Conservation (phyloP, 208 protist species). For the Leishmania major region DNA sequence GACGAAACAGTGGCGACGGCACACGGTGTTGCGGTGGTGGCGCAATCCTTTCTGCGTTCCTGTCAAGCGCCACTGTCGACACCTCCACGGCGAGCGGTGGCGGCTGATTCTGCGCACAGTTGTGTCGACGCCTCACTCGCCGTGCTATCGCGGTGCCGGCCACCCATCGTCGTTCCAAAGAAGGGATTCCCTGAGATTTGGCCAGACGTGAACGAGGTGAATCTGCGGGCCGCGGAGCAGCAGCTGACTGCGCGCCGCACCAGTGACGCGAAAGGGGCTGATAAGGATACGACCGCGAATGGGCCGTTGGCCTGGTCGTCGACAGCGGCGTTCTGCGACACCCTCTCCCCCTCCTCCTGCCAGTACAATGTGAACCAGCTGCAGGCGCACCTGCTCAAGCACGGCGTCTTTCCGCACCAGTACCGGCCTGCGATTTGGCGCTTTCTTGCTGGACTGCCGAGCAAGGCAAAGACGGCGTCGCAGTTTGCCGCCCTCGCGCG, state of each 20-base stretch:
- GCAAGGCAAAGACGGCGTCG: slow-evolving; percentile 40
- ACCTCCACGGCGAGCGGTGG: not conserved
- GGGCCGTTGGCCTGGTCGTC: slow-evolving; percentile 7
- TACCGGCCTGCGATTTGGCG: slow-evolving; percentile 81
- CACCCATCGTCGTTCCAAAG: not conserved
- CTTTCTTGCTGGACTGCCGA: slow-evolving; percentile 76
- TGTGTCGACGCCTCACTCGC: slow-evolving; percentile 7
- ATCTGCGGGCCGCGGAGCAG: not conserved
- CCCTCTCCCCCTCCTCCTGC: slow-evolving; percentile 31
- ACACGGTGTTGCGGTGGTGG: not conserved
- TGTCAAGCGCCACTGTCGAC: not conserved
- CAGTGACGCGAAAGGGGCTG: not conserved
- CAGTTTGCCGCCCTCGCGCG: slow-evolving; percentile 74
- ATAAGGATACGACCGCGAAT: not conserved
- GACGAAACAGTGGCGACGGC: not conserved
- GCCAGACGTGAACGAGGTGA: slow-evolving; percentile 37
- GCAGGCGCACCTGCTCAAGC: slow-evolving; percentile 49
- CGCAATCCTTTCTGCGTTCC: slow-evolving; percentile 24
- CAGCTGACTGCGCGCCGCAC: not conserved
- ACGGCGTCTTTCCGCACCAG: slow-evolving; percentile 72
- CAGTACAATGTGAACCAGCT: slow-evolving; percentile 76
- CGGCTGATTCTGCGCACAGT: not conserved
- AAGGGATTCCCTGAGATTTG: slow-evolving; percentile 18
- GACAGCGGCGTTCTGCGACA: slow-evolving; percentile 32
- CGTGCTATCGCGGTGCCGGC: slow-evolving; percentile 9